phyloP scores from a whole-genome alignment of 306 rosid genomes.

The Fagus sylvatica region DNA sequence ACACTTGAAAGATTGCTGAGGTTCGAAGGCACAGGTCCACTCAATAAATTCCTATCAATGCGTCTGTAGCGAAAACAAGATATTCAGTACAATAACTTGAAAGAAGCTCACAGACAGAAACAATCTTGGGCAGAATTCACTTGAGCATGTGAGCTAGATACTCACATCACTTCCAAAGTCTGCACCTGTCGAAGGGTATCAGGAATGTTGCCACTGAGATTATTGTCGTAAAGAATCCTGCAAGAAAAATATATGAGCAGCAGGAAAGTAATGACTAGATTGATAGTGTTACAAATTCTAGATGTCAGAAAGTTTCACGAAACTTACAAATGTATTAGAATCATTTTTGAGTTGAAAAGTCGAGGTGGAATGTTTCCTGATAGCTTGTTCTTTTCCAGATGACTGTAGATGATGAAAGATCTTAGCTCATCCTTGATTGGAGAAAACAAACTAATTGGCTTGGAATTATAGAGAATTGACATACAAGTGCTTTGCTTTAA shows the following conservation, averaged over 20 bases:
- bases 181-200: conserved; percentile 51
- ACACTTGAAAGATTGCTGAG: conserved; percentile 44
- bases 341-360: conserved; percentile 35
- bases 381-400: conserved; percentile 33
- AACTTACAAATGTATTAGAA: conserved; percentile 38
- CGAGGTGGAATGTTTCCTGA: conserved; percentile 20
- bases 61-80: conserved; percentile 44
- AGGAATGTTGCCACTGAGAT: conserved; percentile 56
- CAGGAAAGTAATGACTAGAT: background rate
- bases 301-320: background rate
- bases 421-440: background rate
- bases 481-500: conserved; percentile 39
- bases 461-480: no score
- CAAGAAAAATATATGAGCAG: conserved; percentile 8
- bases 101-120: background rate
- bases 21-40: conserved; percentile 45
- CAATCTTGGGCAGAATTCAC: conserved; percentile 3
- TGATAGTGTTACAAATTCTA: no score
- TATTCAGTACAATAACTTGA: conserved; percentile 12
- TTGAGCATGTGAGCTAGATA: conserved; percentile 26
- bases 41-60: conserved; percentile 44
- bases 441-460: no score
- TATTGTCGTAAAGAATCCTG: conserved; percentile 66
- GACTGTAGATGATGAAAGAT: conserved; percentile 18
- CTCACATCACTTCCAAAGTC: conserved; percentile 62